Conservation (phyloP, 768 basidiomycete species). For the Pisolithus tinctorius region DNA sequence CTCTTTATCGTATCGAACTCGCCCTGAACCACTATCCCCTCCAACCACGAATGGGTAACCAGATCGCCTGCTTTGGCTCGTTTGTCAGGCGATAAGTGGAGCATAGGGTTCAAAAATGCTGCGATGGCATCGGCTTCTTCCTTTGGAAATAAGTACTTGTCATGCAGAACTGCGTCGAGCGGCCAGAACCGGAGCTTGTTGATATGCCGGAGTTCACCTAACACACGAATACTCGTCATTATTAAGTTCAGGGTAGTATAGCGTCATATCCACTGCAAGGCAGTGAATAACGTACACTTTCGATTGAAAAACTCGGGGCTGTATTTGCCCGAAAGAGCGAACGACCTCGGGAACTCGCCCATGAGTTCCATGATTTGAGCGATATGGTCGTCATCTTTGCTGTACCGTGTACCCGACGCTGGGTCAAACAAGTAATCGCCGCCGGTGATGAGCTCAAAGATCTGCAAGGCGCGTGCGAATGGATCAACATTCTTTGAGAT, state of each 20-base stretch:
- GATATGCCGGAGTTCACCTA: slow-evolving; percentile 87
- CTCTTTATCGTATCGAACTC: slow-evolving; percentile 78
- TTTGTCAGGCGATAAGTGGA: slow-evolving; percentile 81
- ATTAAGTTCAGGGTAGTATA: slow-evolving; percentile 2
- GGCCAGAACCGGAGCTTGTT: slow-evolving; percentile 93
- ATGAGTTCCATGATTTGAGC: slow-evolving; percentile 97
- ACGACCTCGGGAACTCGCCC: slow-evolving; percentile 77
- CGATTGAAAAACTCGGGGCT: slow-evolving; percentile 92
- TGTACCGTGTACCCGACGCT: slow-evolving; percentile 88
- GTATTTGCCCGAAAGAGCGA: slow-evolving; percentile 91
- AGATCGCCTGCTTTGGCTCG: slow-evolving; percentile 86
- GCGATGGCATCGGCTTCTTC: slow-evolving; percentile 76
- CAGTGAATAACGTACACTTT: slow-evolving; percentile 53
- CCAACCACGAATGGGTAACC: slow-evolving; percentile 82
- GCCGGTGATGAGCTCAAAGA: slow-evolving; percentile 93
- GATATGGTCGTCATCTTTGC: slow-evolving; percentile 95
- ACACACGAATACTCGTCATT: slow-evolving; percentile 3
- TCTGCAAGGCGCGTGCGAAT: slow-evolving; percentile 33
- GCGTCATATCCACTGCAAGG: too few relatives aligned
- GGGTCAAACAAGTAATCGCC: slow-evolving; percentile 99
- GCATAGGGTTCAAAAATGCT: slow-evolving; percentile 83
- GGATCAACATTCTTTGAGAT: background rate
- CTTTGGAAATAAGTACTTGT: slow-evolving; percentile 92
- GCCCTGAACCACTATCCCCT: slow-evolving; percentile 79
- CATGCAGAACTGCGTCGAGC: slow-evolving; percentile 70